A percentile compares a stretch with the other conserved stretches of the same genome.
Conservation (phyloP, 495 filamentous ascomycete species). For the Trichoderma orchidacearum region DNA sequence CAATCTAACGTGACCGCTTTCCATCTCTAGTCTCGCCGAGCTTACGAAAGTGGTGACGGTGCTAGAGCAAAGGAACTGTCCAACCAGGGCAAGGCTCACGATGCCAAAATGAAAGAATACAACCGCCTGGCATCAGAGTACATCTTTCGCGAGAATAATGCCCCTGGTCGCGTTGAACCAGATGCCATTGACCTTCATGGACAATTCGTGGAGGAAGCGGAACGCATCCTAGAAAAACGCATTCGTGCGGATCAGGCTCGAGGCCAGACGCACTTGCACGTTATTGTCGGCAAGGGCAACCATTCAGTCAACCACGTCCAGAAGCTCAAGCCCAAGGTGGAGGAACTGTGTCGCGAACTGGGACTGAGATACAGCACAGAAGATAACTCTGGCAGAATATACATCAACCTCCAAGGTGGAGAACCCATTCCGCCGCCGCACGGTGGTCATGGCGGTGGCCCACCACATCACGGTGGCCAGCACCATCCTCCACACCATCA, state of each 20-base stretch:
- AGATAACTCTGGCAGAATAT: conserved; percentile 77
- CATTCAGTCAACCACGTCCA: conserved; percentile 67
- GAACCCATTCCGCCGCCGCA: conserved; percentile 31
- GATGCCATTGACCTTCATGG: conserved; percentile 94
- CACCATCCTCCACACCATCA: conserved; percentile 5
- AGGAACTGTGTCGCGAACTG: conserved; percentile 67
- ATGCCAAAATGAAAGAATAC: conserved; percentile 61
- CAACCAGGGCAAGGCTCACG: conserved; percentile 75
- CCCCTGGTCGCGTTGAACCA: conserved; percentile 46
- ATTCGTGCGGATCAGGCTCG: conserved; percentile 58
- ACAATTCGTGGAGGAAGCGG: conserved; percentile 85
- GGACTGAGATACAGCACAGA: conserved; percentile 74
- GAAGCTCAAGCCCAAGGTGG: conserved; percentile 85
- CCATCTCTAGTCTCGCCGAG: conserved; percentile 48
- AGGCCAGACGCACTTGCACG: conserved; percentile 57
- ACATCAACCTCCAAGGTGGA: conserved; percentile 29
- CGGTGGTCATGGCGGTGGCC: conserved; percentile 19
- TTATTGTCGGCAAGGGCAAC: conserved; percentile 89
- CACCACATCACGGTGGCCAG: conserved; percentile 18
- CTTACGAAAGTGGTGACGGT: conserved; percentile 69
- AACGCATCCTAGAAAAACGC: conserved; percentile 71
- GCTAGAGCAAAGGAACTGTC: conserved; percentile 66
- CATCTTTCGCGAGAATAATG: conserved; percentile 92
- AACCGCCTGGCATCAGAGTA: conserved; percentile 83
- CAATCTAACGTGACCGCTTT: conserved; percentile 4